A percentile compares a stretch with the other conserved stretches of the same genome.
Evolutionary conservation across 2,329 filamentous ascomycete genomes (phyloP).

Genomic region (Colletotrichum euphorbiae): DNA sequence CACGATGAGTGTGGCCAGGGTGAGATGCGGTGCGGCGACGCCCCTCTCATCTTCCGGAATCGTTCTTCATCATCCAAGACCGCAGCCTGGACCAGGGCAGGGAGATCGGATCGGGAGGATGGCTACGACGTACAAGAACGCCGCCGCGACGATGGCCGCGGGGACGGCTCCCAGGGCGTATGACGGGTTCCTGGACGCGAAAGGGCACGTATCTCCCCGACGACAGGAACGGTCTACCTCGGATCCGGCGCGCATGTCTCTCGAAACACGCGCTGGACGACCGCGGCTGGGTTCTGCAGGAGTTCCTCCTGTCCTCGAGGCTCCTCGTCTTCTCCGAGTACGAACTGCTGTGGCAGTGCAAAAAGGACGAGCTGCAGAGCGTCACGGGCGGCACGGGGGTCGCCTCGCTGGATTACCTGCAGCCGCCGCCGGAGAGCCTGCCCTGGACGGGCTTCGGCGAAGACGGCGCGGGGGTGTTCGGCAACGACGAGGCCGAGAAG

Average conservation of each 20-base stretch:
- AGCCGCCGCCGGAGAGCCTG: constrained; percentile 16
- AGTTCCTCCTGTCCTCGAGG: constrained; percentile 40
- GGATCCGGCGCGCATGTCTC: neutral
- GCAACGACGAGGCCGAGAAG: neutral
- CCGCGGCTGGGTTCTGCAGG: constrained; percentile 41
- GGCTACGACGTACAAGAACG: constrained; percentile 35
- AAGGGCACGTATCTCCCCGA: constrained; percentile 6
- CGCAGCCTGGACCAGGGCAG: constrained; percentile 29
- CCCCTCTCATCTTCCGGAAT: constrained; percentile 9
- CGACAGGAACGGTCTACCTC: constrained; percentile 8
- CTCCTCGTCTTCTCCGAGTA: constrained; percentile 40
- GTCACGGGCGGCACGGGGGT: neutral
- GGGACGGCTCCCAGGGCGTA: neutral
- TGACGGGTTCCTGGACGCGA: constrained; percentile 20
- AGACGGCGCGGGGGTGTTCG: neutral
- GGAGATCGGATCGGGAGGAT: constrained; percentile 36
- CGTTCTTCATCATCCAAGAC: constrained; percentile 34
- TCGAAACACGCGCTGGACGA: constrained; percentile 29
- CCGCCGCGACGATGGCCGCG: constrained; percentile 24
- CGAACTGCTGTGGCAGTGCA: constrained; percentile 41
- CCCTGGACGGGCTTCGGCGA: constrained; percentile 21
- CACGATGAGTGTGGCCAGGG: neutral
- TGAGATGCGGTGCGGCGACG: neutral
- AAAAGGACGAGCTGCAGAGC: constrained; percentile 22
- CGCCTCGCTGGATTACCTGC: constrained; percentile 15